Evolutionary conservation across 768 basidiomycete genomes (phyloP), one percentile per base, ranked within the genome.

Genomic region (Mycena haematopus): DNA sequence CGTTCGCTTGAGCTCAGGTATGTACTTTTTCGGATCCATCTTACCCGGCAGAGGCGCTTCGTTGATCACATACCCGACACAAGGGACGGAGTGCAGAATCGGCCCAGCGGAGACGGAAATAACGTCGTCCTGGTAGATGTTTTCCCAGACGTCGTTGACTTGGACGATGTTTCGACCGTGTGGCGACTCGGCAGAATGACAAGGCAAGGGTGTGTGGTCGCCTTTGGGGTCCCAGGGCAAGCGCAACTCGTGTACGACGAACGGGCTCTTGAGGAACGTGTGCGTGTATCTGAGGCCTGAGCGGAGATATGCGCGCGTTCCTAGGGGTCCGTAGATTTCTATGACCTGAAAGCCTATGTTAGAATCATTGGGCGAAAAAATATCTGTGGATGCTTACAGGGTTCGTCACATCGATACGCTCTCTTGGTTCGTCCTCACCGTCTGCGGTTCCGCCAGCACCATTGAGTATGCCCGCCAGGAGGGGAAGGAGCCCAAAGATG

Each of bases 301-400:
- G 46, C 93, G 89, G 62, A 95, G 78, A 70, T 92, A 94, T 25
- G 89, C 86, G 24, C 94, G 87, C 1, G 91, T 92, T 21, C 94
- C 93, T 8, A 87, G 75, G 13, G 92, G 94, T 7, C 94, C 94
- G 67, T 94, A 96, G 54, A 96, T 92, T 72, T 95, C 91, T 3
- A 95, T 65, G 19, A 83, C 82, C 91, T 92, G 65, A 3, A 27
- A 13, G 21, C 17, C 25, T 25, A 9, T 31, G 44, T 63, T 6
- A 45, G 31, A 58, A 31, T 31, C 15, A 15, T 9, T 24, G 21
- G 6, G 4, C 42, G 50, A 46, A n/a, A n/a, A 9, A 10, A 33
- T 11, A n/a, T n/a, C 6, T n/a, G 14, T 24, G 35, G 17, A 19
- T 36, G 73, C 79, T 54, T 56, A 82, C 82, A 22, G 75, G 73